Base-by-base conservation (phyloP, 768 basidiomycete species). In the Leucocoprinus birnbaumii region DNA sequence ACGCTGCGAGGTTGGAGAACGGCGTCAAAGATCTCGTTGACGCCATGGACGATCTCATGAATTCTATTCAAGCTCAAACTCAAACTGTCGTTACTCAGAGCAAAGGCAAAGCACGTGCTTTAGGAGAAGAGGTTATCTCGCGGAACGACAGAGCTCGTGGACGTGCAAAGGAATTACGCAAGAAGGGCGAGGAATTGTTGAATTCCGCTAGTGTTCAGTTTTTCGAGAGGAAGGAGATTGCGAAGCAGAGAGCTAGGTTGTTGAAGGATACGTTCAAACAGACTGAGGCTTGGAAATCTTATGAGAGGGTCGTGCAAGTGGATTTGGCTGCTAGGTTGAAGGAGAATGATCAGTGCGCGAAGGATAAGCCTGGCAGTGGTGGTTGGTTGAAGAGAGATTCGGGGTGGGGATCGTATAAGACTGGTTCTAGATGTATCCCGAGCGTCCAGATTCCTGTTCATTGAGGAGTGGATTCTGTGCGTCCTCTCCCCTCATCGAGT, bases 1-100 rank as follows among this genome's bases (percentile, higher is more conserved):
- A 76, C 6, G 68, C 68, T n/a, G 66, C 84, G 19, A 73, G 73
- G 8, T 14, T 48, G 16, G 73, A 70, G 49, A 85, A 87, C 54
- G 65, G 85, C 48, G 53, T 38, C 25, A 71, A 76, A 19, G 85
- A 86, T 58, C 70, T 87, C 18, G 64, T 80, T 31, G 79, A 80
- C 22, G 83, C 82, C 3, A 71, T 87, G 26, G 85, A 87, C 59
- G 80, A 76, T 0, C 73, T 87, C 34, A 68, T 78, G 56, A 69
- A 67, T 27, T 77, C 76, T 41, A 77, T 86, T 50, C 74, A 73
- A 10, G 72, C 70, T 48, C 83, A 85, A 56, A 79, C 78, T 11
- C 66, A 74, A 34, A 60, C 61, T 21, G 66, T 80, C 49, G 66
- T 84, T 38, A 68, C 74, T 46, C 73, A 78, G 41, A 80, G 80